Evolutionary conservation across 2,329 filamentous ascomycete genomes (phyloP).

Genomic region (Penicillium sp.): DNA sequence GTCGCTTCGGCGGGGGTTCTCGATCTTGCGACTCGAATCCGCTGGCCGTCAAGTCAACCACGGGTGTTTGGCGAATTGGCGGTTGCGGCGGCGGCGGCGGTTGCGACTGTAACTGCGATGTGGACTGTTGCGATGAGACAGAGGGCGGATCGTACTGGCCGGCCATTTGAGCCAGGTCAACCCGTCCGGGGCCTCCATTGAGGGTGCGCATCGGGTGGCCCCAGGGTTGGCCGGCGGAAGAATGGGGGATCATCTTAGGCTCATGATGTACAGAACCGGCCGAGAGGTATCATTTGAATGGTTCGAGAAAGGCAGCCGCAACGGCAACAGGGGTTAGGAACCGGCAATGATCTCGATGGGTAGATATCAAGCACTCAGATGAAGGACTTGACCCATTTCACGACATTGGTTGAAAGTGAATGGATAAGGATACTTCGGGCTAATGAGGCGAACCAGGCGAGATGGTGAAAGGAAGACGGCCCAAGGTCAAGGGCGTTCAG

Average conservation of each 20-base stretch:
- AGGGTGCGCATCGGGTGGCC: constrained; percentile 36
- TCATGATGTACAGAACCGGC: constrained; percentile 35
- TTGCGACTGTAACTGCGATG: constrained; percentile 11
- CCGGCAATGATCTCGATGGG: neutral
- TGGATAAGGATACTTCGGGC: neutral
- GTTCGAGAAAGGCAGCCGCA: constrained; percentile 16
- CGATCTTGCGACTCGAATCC: constrained; percentile 34
- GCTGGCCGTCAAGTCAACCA: constrained; percentile 41
- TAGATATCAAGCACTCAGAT: constrained; percentile 1
- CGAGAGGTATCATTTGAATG: constrained; percentile 25
- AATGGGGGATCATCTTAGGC: constrained; percentile 44
- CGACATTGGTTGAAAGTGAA: neutral
- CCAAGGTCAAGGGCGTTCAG: neutral
- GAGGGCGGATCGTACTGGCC: constrained; percentile 25
- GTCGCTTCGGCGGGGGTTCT: constrained; percentile 40
- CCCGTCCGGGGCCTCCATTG: constrained; percentile 32
- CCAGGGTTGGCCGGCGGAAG: constrained; percentile 43
- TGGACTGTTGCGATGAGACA: constrained; percentile 30
- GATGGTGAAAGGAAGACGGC: neutral
- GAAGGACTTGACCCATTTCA: neutral
- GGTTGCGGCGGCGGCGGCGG: constrained; percentile 17
- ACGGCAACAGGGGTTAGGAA: neutral
- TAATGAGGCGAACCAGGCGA: neutral
- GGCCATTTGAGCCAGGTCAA: constrained; percentile 28
- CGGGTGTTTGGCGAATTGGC: constrained; percentile 30